A percentile compares a stretch with the other conserved stretches of the same genome.
These are phyloP conservation scores for Coemansia sp. DNA, from an alignment of 192 early-diverging fungal genomes.

Conservation along the genomic window DNA sequence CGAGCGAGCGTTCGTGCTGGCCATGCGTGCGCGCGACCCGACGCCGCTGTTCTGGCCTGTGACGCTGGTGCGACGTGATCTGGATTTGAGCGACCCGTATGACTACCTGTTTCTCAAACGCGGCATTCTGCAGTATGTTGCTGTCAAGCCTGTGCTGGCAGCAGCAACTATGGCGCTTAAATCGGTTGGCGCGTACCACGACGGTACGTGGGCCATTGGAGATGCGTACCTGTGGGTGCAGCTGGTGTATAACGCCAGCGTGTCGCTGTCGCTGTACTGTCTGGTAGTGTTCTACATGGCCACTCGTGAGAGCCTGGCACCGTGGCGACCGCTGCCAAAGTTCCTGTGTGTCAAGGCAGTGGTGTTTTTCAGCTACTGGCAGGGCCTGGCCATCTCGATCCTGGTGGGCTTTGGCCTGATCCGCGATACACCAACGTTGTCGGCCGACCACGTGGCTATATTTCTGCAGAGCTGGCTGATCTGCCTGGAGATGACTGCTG, in stretches of 20 bases:
- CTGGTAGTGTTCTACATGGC: constrained; percentile 85
- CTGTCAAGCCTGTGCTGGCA: constrained; percentile 81
- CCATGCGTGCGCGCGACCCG: constrained; percentile 74
- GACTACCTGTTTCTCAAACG: constrained; percentile 83
- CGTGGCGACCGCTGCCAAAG: constrained; percentile 86
- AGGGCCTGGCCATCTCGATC: constrained; percentile 80
- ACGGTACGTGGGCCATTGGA: constrained; percentile 70
- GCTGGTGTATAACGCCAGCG: constrained; percentile 84
- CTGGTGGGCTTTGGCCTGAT: constrained; percentile 75
- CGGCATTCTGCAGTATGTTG: constrained; percentile 92
- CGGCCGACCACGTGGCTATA: constrained; percentile 69
- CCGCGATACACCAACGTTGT: constrained; percentile 59
- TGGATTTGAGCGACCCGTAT: constrained; percentile 85
- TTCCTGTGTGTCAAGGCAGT: constrained; percentile 92
- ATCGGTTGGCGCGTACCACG: constrained; percentile 69
- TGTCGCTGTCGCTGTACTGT: constrained; percentile 84
- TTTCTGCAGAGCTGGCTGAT: constrained; percentile 90
- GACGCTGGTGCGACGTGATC: constrained; percentile 65
- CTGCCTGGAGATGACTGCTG: constrained; percentile 85
- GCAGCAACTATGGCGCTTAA: constrained; percentile 79
- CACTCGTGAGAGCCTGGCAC: constrained; percentile 69
- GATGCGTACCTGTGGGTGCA: constrained; percentile 80
- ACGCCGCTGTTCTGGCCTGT: constrained; percentile 83
- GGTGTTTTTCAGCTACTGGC: constrained; percentile 95
- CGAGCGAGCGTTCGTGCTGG: constrained; percentile 77